A percentile compares a stretch with the other conserved stretches of the same genome.
Conservation (phyloP, 2,329 filamentous ascomycete species). For the Fusarium graminum region DNA sequence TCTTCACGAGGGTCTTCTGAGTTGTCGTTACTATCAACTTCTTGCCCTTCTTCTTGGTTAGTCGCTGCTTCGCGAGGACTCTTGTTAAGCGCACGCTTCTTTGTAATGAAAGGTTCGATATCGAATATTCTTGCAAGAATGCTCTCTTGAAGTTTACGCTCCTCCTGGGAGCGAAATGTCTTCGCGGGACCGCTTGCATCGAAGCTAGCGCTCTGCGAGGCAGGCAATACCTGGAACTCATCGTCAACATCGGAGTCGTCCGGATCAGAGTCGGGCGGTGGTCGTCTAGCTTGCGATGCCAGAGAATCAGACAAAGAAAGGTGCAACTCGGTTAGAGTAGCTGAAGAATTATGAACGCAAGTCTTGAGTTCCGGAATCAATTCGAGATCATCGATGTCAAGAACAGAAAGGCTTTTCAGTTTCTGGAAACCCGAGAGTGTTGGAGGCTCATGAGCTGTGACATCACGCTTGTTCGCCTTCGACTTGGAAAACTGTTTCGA, state of each 20-base stretch:
- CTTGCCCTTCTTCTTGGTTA: conserved; percentile 36
- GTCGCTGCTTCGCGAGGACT: conserved; percentile 38
- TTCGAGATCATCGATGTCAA: conserved; percentile 72
- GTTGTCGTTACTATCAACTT: conserved; percentile 35
- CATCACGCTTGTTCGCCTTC: conserved; percentile 52
- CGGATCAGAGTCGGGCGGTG: conserved; percentile 56
- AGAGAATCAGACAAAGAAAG: conserved; percentile 70
- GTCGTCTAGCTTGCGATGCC: conserved; percentile 58
- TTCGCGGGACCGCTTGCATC: conserved; percentile 60
- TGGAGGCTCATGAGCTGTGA: conserved; percentile 57
- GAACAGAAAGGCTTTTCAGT: conserved; percentile 65
- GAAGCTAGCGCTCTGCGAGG: conserved; percentile 49
- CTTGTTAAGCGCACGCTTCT: conserved; percentile 52
- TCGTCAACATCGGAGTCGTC: conserved; percentile 68
- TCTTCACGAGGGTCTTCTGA: conserved; percentile 48
- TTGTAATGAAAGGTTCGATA: conserved; percentile 58
- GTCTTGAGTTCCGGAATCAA: conserved; percentile 67
- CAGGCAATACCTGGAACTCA: conserved; percentile 63
- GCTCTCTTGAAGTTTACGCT: conserved; percentile 67
- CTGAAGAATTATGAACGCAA: conserved; percentile 67
- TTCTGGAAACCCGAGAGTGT: conserved; percentile 70
- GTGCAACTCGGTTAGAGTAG: conserved; percentile 66
- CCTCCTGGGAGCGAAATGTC: conserved; percentile 63
- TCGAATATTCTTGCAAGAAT: conserved; percentile 67
- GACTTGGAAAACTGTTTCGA: conserved; percentile 55